phyloP scores from a whole-genome alignment of 495 filamentous ascomycete genomes.

The Chlorociboria aeruginascens region DNA sequence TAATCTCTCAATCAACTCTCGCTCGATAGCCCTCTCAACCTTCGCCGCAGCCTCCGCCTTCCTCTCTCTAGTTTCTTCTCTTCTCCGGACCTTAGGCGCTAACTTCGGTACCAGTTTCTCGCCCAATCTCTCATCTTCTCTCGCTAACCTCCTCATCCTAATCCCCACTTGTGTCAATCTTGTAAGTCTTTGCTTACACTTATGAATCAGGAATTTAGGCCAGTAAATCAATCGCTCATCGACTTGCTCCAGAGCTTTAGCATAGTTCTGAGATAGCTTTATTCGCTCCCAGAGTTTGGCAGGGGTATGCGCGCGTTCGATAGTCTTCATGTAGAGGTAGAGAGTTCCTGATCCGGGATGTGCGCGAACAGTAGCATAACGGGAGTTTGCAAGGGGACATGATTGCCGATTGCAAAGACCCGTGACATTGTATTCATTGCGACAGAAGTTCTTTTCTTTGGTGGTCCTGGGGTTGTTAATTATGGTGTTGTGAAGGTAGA shows the following conservation, averaged over 20 bases:
- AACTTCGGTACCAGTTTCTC: slow-evolving; percentile 82
- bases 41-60: slow-evolving; percentile 92
- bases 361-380: slow-evolving; percentile 87
- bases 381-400: slow-evolving; percentile 89
- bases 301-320: slow-evolving; percentile 84
- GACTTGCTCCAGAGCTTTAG: slow-evolving; percentile 74
- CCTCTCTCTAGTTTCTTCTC: slow-evolving; percentile 83
- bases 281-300: slow-evolving; percentile 92
- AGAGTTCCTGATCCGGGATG: slow-evolving; percentile 70
- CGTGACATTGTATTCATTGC: slow-evolving; percentile 90
- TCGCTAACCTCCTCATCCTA: slow-evolving; percentile 68
- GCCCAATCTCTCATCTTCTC: slow-evolving; percentile 82
- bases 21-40: slow-evolving; percentile 90
- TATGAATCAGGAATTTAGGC: slow-evolving; percentile 91
- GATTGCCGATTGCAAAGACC: slow-evolving; percentile 92
- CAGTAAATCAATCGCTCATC: slow-evolving; percentile 87
- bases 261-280: slow-evolving; percentile 81
- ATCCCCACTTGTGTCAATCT: slow-evolving; percentile 88
- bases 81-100: slow-evolving; percentile 80
- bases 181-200: slow-evolving; percentile 95
- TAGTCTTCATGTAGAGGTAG: slow-evolving; percentile 96
- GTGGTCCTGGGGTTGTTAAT: slow-evolving; percentile 49
- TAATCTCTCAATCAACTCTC: slow-evolving; percentile 86
- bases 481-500: slow-evolving; percentile 3
- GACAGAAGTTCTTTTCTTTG: slow-evolving; percentile 88